Evolutionary conservation across 176 grass and related monocot genomes (phyloP).

Genomic region (Dendrocalamus sinicus): DNA sequence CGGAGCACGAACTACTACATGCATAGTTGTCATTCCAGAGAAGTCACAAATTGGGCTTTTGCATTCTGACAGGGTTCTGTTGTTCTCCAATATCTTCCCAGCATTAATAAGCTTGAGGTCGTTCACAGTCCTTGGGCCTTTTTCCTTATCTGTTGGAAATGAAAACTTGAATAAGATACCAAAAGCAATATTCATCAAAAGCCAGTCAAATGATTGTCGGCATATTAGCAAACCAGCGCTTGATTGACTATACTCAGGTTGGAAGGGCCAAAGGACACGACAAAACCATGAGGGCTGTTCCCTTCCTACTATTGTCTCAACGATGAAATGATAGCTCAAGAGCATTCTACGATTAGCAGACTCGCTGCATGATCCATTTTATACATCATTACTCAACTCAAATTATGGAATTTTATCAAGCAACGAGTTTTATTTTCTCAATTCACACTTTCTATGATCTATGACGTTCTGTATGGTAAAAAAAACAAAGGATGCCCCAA

Average conservation of each 20-base stretch:
- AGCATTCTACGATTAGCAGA: neutral
- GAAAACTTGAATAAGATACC: constrained; percentile 35
- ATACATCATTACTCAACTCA: neutral
- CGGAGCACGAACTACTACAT: constrained; percentile 59
- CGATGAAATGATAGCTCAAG: neutral
- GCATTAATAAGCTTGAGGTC: constrained; percentile 73
- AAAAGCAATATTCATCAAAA: constrained; percentile 15
- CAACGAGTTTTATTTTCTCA: constrained; percentile 1
- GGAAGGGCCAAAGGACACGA: neutral
- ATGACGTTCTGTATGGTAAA: neutral
- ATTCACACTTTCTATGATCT: neutral
- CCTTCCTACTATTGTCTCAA: neutral
- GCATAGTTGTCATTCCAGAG: constrained; percentile 70
- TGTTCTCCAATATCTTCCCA: constrained; percentile 79
- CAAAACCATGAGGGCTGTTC: neutral
- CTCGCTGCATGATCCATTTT: neutral
- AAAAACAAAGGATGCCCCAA: neutral
- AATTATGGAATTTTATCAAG: neutral
- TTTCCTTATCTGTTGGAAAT: constrained; percentile 60
- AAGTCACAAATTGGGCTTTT: constrained; percentile 65
- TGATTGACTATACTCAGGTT: neutral
- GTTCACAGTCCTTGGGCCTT: constrained; percentile 64
- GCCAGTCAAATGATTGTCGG: neutral
- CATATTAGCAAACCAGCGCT: neutral
- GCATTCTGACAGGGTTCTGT: constrained; percentile 66